Conservation (phyloP, 1,139 yeast species). For the Ogataea hybrid region DNA sequence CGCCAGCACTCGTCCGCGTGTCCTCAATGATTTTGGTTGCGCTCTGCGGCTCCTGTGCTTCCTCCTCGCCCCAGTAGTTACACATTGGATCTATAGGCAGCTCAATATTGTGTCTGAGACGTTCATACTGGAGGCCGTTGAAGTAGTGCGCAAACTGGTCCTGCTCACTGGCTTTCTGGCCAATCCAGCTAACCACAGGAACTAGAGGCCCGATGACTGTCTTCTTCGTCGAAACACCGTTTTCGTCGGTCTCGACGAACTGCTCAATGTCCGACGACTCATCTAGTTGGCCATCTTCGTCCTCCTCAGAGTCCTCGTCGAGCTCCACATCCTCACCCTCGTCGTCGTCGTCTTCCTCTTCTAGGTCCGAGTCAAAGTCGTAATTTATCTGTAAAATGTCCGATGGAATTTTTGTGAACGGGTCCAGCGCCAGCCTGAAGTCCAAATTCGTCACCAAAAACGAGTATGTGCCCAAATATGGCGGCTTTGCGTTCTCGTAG, state of each 20-base stretch:
- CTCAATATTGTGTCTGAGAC: too few species aligned
- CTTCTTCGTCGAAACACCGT: constrained; percentile 34
- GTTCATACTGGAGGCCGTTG: constrained; percentile 36
- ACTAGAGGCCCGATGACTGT: constrained; percentile 58
- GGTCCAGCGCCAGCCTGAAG: constrained; percentile 35
- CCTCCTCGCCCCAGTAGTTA: too few species aligned
- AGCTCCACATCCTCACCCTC: constrained; percentile 61
- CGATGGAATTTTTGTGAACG: constrained; percentile 40
- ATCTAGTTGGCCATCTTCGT: constrained; percentile 34
- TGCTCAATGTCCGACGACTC: constrained; percentile 59
- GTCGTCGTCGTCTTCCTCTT: constrained; percentile 72
- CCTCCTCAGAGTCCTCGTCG: constrained; percentile 53
- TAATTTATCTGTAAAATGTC: constrained; percentile 49
- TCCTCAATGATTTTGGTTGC: too few species aligned
- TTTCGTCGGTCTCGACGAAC: constrained; percentile 54
- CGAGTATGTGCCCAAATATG: constrained; percentile 77
- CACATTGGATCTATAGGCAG: too few species aligned
- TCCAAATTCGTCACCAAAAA: constrained; percentile 25
- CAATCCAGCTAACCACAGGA: constrained; percentile 44
- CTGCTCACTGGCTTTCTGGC: constrained; percentile 26
- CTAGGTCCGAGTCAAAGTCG: constrained; percentile 75
- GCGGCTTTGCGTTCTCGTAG: constrained; percentile 79
- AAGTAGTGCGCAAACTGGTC: constrained; percentile 33
- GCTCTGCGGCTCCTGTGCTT: too few species aligned
- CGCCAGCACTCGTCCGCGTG: neutral